Conservation (phyloP, 306 rosid species). For the Malus sieversii region DNA sequence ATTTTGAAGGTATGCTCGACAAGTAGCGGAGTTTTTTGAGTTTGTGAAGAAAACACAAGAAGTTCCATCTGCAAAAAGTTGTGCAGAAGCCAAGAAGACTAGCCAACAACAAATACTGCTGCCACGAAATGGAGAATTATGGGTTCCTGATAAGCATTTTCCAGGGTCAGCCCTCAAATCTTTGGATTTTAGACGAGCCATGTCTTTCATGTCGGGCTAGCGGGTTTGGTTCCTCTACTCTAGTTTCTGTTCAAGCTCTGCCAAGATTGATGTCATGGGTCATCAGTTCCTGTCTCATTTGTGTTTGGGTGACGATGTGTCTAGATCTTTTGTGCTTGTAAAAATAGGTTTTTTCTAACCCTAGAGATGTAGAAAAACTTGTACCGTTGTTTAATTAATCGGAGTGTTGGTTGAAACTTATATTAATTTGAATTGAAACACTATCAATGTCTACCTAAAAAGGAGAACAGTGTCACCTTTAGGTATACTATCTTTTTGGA, state of each 20-base stretch:
- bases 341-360: slow-evolving; percentile 32
- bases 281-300: not conserved
- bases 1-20: slow-evolving; percentile 81
- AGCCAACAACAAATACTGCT: slow-evolving; percentile 46
- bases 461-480: not conserved
- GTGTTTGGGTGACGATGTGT: slow-evolving; percentile 11
- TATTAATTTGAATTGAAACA: slow-evolving; percentile 2
- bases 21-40: slow-evolving; percentile 88
- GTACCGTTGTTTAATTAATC: slow-evolving; percentile 4
- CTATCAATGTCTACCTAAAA: not conserved
- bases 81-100: slow-evolving; percentile 31
- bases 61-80: slow-evolving; percentile 33
- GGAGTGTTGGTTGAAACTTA: slow-evolving; percentile 15
- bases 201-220: slow-evolving; percentile 58
- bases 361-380: slow-evolving; percentile 30
- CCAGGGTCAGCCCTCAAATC: slow-evolving; percentile 47
- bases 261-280: not conserved
- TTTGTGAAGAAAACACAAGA: slow-evolving; percentile 78
- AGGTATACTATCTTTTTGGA: no score
- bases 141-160: slow-evolving; percentile 72
- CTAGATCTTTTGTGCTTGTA: slow-evolving; percentile 35
- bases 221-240: not conserved
- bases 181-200: slow-evolving; percentile 64
- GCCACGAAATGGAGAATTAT: slow-evolving; percentile 52
- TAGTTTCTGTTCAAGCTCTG: not conserved